Evolutionary conservation across 352 stramenopile species (phyloP).

Genomic region (Phytophthora foliorum): DNA sequence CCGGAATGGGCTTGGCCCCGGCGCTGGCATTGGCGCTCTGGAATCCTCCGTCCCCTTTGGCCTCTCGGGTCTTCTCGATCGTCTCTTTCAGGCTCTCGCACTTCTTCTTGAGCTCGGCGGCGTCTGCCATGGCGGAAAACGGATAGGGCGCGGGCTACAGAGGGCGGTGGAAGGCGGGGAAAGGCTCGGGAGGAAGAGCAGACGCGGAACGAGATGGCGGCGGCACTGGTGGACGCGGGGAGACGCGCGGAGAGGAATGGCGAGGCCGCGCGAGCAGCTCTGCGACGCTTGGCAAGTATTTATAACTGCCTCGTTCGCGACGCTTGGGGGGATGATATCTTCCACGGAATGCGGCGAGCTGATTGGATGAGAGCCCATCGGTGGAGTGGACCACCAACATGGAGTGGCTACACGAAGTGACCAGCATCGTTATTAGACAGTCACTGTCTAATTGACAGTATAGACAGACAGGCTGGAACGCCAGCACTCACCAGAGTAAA

Average conservation of each 20-base stretch:
- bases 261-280: neutral
- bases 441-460: no score
- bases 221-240: conserved; percentile 3
- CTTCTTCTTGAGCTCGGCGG: conserved; percentile 88
- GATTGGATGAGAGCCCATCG: conserved; percentile 24
- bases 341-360: conserved; percentile 13
- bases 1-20: conserved; percentile 81
- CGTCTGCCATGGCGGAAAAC: conserved; percentile 67
- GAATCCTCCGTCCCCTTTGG: conserved; percentile 84
- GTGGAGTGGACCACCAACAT: conserved; percentile 3
- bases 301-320: conserved; percentile 18
- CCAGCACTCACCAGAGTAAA: no score
- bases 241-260: conserved; percentile 15
- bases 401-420: conserved; percentile 15
- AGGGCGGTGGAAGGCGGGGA: neutral
- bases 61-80: conserved; percentile 86
- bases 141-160: conserved; percentile 5
- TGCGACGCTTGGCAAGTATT: conserved; percentile 22
- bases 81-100: conserved; percentile 89
- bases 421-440: no score
- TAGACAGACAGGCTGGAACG: neutral
- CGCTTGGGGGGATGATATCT: conserved; percentile 35
- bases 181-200: neutral
- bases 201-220: conserved; percentile 1
- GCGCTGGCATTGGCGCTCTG: conserved; percentile 62